Evolutionary conservation across 176 grass and related monocot genomes (phyloP).

Genomic region (Phoenix dactylifera): DNA sequence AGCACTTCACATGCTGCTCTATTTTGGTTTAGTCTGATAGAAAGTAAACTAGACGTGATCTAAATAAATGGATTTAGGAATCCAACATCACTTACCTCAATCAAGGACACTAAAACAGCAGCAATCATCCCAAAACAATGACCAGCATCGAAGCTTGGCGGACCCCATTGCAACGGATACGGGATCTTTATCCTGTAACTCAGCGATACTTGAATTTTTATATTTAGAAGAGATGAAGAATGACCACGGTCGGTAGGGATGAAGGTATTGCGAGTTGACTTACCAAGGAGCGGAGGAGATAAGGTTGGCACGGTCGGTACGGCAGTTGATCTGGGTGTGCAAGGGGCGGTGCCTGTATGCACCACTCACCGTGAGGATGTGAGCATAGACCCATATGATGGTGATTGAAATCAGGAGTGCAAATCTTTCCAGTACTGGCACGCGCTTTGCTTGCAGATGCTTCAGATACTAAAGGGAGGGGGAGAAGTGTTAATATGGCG

Average conservation of each 20-base stretch:
- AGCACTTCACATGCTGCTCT: too few relatives aligned
- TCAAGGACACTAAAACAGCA: constrained; percentile 84
- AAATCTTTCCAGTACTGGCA: constrained; percentile 79
- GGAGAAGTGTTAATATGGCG: neutral
- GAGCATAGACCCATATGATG: constrained; percentile 76
- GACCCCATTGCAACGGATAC: constrained; percentile 92
- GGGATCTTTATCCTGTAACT: constrained; percentile 82
- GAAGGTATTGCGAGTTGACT: constrained; percentile 16
- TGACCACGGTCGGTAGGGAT: constrained; percentile 33
- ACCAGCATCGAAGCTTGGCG: constrained; percentile 84
- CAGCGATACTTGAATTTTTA: too few relatives aligned
- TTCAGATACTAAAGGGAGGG: constrained; percentile 56
- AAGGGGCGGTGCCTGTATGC: constrained; percentile 63
- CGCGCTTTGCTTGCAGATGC: constrained; percentile 41
- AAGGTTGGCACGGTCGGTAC: constrained; percentile 69
- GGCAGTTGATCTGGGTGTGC: constrained; percentile 69
- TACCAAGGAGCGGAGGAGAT: constrained; percentile 86
- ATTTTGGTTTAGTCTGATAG: too few relatives aligned
- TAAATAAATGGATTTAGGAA: too few relatives aligned
- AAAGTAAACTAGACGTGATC: too few relatives aligned
- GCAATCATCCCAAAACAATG: constrained; percentile 97
- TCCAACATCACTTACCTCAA: constrained; percentile 44
- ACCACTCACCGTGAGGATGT: constrained; percentile 76
- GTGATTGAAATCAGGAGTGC: constrained; percentile 64
- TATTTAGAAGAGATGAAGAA: neutral